phyloP scores from a whole-genome alignment of 2,329 filamentous ascomycete genomes.

The Colletotrichum sp. region DNA sequence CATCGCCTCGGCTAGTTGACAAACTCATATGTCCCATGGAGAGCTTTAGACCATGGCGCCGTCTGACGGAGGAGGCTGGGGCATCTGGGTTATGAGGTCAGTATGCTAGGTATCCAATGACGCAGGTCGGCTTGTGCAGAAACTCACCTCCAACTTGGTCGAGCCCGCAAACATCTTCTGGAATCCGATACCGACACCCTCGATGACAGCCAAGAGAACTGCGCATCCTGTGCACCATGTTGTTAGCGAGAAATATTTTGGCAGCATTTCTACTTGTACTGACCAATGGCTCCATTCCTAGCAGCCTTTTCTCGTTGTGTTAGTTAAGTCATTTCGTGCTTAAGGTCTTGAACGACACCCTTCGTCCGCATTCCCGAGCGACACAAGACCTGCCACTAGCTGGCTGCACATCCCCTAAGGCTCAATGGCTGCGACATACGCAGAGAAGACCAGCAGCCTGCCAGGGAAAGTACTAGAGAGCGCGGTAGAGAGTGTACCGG shows the following conservation, averaged over 20 bases:
- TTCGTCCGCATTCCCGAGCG: neutral
- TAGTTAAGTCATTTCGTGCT: neutral
- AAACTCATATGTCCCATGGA: neutral
- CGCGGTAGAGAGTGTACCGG: neutral
- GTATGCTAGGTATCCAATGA: too few relatives aligned
- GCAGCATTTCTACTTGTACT: neutral
- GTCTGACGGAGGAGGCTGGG: slow-evolving; percentile 33
- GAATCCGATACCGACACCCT: slow-evolving; percentile 88
- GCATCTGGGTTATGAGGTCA: slow-evolving; percentile 18
- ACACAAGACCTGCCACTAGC: rapidly evolving
- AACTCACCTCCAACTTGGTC: slow-evolving; percentile 77
- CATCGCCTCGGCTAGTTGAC: neutral
- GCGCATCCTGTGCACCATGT: slow-evolving; percentile 66
- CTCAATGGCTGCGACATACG: neutral
- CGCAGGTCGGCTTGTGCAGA: too few relatives aligned
- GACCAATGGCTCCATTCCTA: slow-evolving; percentile 87
- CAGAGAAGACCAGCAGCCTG: neutral
- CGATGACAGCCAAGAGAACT: slow-evolving; percentile 88
- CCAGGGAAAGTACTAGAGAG: neutral
- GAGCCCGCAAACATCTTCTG: slow-evolving; percentile 92
- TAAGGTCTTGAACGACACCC: neutral
- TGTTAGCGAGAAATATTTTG: neutral
- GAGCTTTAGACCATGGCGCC: slow-evolving; percentile 34
- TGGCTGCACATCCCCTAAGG: neutral
- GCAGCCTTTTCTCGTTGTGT: slow-evolving; percentile 57